phyloP scores from a whole-genome alignment of 1,139 yeast species.

The Candida albicans region DNA sequence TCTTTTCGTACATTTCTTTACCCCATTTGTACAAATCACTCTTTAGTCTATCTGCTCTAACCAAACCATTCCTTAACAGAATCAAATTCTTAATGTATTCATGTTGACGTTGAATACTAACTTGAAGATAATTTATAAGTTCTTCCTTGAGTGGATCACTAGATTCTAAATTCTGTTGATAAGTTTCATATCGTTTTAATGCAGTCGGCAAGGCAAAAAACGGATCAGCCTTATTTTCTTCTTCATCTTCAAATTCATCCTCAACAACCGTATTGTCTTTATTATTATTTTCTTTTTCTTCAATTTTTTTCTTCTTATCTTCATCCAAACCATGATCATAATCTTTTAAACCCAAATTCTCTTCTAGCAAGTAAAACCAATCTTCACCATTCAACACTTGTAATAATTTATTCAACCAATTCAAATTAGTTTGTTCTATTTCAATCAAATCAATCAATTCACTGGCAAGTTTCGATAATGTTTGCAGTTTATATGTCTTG shows the following conservation, averaged over 20 bases:
- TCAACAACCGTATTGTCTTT: slow-evolving; percentile 45
- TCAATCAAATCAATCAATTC: slow-evolving; percentile 78
- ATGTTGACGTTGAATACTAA: slow-evolving; percentile 77
- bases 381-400: slow-evolving; percentile 86
- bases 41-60: slow-evolving; percentile 75
- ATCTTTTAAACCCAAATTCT: slow-evolving; percentile 61
- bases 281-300: not conserved
- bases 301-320: slow-evolving; percentile 17
- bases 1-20: slow-evolving; percentile 76
- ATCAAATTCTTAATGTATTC: slow-evolving; percentile 82
- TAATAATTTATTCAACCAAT: slow-evolving; percentile 67
- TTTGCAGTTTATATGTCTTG: slow-evolving; percentile 58
- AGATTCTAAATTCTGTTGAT: slow-evolving; percentile 28
- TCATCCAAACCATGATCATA: slow-evolving; percentile 65
- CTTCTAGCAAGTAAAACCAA: slow-evolving; percentile 64
- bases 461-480: slow-evolving; percentile 55
- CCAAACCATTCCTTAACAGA: slow-evolving; percentile 68
- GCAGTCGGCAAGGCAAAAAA: slow-evolving; percentile 41
- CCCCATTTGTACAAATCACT: slow-evolving; percentile 77
- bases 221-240: slow-evolving; percentile 32
- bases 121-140: slow-evolving; percentile 45
- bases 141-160: slow-evolving; percentile 41
- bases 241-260: slow-evolving; percentile 42
- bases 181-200: slow-evolving; percentile 36
- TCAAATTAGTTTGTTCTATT: slow-evolving; percentile 74